Conservation (phyloP, 768 basidiomycete species). For the Kwoniella dendrophila region DNA sequence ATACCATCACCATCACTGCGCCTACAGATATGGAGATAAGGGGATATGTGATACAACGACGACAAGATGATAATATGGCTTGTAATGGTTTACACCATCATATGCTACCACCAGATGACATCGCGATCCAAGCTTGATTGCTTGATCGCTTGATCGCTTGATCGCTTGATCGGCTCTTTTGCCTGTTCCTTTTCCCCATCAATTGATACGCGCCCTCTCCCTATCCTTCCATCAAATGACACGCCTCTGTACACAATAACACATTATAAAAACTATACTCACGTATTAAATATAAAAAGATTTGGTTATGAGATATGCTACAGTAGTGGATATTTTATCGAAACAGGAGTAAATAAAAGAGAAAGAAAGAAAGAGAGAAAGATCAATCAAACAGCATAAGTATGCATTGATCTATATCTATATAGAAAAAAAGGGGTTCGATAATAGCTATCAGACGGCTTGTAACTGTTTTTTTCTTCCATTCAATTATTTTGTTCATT, state of each 20-base stretch:
- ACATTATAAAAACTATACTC: background rate
- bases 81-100: too few species aligned
- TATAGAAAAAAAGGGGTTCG: too few species aligned
- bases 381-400: background rate
- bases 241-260: background rate
- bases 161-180: background rate
- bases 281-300: background rate
- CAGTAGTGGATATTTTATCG: background rate
- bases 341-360: background rate
- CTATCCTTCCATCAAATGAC: background rate
- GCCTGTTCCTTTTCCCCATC: background rate
- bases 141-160: too few species aligned
- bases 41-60: too few species aligned
- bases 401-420: background rate
- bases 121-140: too few species aligned
- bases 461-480: too few species aligned
- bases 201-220: background rate
- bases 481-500: too few species aligned
- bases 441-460: too few species aligned
- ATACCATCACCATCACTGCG: too few species aligned
- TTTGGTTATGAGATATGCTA: slow-evolving; percentile 4
- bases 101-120: too few species aligned
- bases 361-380: background rate
- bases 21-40: too few species aligned
- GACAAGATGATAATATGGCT: too few species aligned